A percentile compares a stretch with the other conserved stretches of the same genome.
These are phyloP conservation scores for Hypoxylon perforatum DNA, from an alignment of 495 filamentous ascomycete genomes.

Conservation along the genomic window DNA sequence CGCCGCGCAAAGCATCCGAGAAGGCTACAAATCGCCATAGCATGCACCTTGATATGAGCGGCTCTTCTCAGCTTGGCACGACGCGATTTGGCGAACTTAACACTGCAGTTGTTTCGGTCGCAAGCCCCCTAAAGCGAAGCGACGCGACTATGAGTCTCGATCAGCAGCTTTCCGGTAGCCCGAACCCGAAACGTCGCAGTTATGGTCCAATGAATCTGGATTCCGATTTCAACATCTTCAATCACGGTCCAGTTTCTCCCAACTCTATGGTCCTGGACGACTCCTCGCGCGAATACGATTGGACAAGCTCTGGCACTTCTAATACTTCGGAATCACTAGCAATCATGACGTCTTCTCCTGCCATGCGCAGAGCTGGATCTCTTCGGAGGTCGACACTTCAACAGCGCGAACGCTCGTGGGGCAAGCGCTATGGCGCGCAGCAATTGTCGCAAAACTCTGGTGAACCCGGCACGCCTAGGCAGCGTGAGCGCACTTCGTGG, in stretches of 20 bases:
- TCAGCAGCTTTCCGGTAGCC: conserved; percentile 78
- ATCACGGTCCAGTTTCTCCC: conserved; percentile 56
- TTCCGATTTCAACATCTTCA: conserved; percentile 76
- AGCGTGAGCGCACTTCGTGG: conserved; percentile 55
- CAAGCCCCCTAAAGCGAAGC: conserved; percentile 91
- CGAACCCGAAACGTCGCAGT: conserved; percentile 87
- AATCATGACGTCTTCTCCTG: conserved; percentile 42
- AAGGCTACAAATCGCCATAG: conserved; percentile 56
- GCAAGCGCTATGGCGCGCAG: conserved; percentile 60
- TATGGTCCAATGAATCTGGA: conserved; percentile 72
- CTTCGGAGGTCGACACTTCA: conserved; percentile 88
- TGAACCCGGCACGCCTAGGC: conserved; percentile 61
- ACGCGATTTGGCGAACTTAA: conserved; percentile 57
- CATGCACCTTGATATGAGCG: conserved; percentile 60
- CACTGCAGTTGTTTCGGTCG: conserved; percentile 60
- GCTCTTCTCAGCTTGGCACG: conserved; percentile 59
- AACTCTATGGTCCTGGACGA: conserved; percentile 61
- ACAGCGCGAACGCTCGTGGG: conserved; percentile 76
- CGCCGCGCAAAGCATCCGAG: conserved; percentile 56
- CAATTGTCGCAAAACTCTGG: conserved; percentile 54
- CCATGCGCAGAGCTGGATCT: conserved; percentile 71
- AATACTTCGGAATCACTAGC: conserved; percentile 46
- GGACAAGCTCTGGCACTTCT: conserved; percentile 44
- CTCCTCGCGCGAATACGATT: conserved; percentile 55
- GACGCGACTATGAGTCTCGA: conserved; percentile 92